A percentile compares a stretch with the other conserved stretches of the same genome.
Conservation (phyloP, 768 basidiomycete genomes). For the Phlebiopsis flavidoalba region DNA sequence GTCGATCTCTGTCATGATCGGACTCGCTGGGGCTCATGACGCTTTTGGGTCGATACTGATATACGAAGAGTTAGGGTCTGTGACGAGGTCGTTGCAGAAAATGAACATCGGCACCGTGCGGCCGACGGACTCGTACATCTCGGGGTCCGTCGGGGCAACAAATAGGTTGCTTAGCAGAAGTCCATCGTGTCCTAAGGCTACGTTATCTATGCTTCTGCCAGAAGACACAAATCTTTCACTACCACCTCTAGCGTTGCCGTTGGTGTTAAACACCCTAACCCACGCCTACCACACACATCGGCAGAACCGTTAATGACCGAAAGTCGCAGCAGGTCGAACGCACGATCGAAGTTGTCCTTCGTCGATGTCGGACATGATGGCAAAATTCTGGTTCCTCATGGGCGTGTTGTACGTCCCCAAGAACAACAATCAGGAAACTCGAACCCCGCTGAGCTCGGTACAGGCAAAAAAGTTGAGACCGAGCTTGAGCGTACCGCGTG, state of each 20-base stretch:
- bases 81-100: neutral
- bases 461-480: neutral
- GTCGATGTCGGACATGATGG: slow-evolving; percentile 53
- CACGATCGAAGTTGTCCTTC: slow-evolving; percentile 64
- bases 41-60: neutral
- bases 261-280: slow-evolving; percentile 58
- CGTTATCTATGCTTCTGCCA: no score
- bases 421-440: slow-evolving; percentile 60
- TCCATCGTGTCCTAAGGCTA: slow-evolving; percentile 61
- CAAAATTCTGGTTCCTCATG: slow-evolving; percentile 48
- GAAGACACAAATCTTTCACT: slow-evolving; percentile 35
- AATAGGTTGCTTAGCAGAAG: slow-evolving; percentile 64
- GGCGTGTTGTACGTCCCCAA: slow-evolving; percentile 59
- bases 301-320: slow-evolving; percentile 73
- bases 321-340: slow-evolving; percentile 53
- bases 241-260: neutral
- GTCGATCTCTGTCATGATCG: neutral
- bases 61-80: neutral
- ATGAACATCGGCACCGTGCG: no score
- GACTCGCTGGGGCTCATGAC: slow-evolving; percentile 4
- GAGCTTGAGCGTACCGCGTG: slow-evolving; percentile 31
- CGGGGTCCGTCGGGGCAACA: slow-evolving; percentile 42
- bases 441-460: neutral
- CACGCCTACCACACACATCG: slow-evolving; percentile 70
- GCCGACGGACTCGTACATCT: slow-evolving; percentile 7